Conservation (phyloP, 768 basidiomycete genomes). For the Suillus ampliporus region DNA sequence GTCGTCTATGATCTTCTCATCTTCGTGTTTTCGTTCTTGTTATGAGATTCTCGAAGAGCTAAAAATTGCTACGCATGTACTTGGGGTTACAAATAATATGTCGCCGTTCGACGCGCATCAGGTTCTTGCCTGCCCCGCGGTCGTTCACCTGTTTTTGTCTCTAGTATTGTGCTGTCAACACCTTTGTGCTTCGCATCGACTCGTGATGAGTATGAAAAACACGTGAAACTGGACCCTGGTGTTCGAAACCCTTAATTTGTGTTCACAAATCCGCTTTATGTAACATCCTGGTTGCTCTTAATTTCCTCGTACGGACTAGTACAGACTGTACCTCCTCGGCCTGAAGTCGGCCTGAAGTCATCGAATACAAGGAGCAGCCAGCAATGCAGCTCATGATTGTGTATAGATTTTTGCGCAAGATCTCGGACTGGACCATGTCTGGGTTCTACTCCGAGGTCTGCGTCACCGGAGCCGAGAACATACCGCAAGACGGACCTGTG, state of each 20-base stretch:
- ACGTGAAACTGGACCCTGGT: constrained; percentile 9
- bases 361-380: background rate
- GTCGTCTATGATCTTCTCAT: constrained; percentile 70
- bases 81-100: constrained; percentile 52
- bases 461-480: constrained; percentile 61
- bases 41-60: constrained; percentile 17
- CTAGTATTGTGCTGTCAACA: constrained; percentile 10
- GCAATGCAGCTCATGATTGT: constrained; percentile 56
- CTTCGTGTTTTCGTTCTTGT: constrained; percentile 17
- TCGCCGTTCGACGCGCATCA: constrained; percentile 91
- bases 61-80: constrained; percentile 42
- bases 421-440: constrained; percentile 64
- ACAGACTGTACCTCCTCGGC: background rate
- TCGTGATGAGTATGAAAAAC: constrained; percentile 1
- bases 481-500: constrained; percentile 59
- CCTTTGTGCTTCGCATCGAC: constrained; percentile 6
- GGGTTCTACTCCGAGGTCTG: constrained; percentile 68
- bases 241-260: constrained; percentile 15
- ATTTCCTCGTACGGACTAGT: background rate
- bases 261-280: no score
- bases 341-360: background rate
- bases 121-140: constrained; percentile 81
- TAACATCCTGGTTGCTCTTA: no score
- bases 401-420: constrained; percentile 61
- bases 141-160: constrained; percentile 45